A percentile compares a stretch with the other conserved stretches of the same genome.
Evolutionary conservation across 441 rosid genomes (phyloP).

Genomic region (Viola pubescens): DNA sequence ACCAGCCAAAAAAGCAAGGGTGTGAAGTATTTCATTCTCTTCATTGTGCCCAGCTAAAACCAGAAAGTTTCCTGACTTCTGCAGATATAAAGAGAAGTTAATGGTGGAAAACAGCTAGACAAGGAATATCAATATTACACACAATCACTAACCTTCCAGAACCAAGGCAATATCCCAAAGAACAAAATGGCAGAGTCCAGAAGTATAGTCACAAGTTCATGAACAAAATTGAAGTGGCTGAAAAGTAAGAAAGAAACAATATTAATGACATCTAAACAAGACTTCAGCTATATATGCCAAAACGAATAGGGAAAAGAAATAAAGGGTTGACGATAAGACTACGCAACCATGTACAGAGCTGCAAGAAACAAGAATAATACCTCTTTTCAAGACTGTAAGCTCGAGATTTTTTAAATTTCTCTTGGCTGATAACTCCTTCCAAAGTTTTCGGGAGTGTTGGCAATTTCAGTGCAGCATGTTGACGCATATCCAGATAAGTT

Average conservation of each 20-base stretch:
- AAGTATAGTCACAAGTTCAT: constrained; percentile 74
- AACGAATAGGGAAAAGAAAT: neutral
- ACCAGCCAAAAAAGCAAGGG: constrained; percentile 88
- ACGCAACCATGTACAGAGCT: neutral
- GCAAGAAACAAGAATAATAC: constrained; percentile 24
- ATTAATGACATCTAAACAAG: constrained; percentile 7
- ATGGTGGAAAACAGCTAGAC: constrained; percentile 4
- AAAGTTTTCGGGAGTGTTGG: constrained; percentile 80
- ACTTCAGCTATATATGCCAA: neutral
- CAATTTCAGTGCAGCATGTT: constrained; percentile 69
- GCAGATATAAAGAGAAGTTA: constrained; percentile 18
- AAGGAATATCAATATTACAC: constrained; percentile 12
- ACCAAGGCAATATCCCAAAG: constrained; percentile 87
- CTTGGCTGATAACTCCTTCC: constrained; percentile 83
- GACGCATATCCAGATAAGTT: constrained; percentile 76
- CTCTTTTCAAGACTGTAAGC: constrained; percentile 95
- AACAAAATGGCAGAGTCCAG: constrained; percentile 90
- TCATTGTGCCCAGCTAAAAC: constrained; percentile 50
- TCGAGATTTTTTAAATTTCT: constrained; percentile 81
- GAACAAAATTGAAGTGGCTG: constrained; percentile 86
- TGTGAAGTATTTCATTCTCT: constrained; percentile 83
- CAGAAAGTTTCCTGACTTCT: constrained; percentile 72
- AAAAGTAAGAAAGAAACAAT: constrained; percentile 16
- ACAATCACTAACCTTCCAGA: constrained; percentile 68
- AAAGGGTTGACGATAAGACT: neutral